Base-by-base conservation (phyloP, 495 filamentous ascomycete genomes). In the Podospora conica region DNA sequence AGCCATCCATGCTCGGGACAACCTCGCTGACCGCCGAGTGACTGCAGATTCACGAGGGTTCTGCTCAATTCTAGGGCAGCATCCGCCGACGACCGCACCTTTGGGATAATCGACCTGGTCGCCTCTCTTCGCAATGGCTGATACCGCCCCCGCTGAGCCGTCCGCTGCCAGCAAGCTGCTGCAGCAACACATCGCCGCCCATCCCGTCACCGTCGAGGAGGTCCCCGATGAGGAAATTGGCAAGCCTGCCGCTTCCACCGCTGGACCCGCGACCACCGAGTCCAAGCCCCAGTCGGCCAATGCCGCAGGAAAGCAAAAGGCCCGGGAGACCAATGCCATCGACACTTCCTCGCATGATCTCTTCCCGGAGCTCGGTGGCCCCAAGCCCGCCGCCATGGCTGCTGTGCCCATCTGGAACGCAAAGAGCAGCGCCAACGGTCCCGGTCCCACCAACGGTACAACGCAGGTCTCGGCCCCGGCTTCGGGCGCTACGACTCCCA, bases 281-380 rank as follows among this genome's bases (percentile, higher is more conserved):
- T 64, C 75, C 23, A 75, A 75, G 54, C 63, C 83, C 40, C 73
- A 82, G 66, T 82, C 85, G 24, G 74, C 84, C 58, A 89, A 87
- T 74, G 82, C 84, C 9, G 84, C 84, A 40, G 86, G 84, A 54
- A 90, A 90, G 77, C 86, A 86, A 69, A 87, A 82, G 72, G 78
- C 76, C 65, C 73, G 79, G 56, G 76, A 80, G 62, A 80, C 83
- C 57, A 66, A 79, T 11, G 73, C 78, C 55, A 73, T 96, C 56
- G 91, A 98, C 76, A 90, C 91, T 9, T 82, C 88, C 68, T 97
- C 93, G 4, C 90, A 93, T 72, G 94, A 97, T 76, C 79, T 88
- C 53, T 98, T 98, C 80, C 95, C 95, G 21, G 86, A 92, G 40
- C 83, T 98, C 57, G 95, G 91, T 59, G 86, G 88, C 58, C 86